Evolutionary conservation across 1,284 basidiomycete genomes (phyloP), one percentile per base, ranked within the genome.

Genomic region (Inonotus obliquus): DNA sequence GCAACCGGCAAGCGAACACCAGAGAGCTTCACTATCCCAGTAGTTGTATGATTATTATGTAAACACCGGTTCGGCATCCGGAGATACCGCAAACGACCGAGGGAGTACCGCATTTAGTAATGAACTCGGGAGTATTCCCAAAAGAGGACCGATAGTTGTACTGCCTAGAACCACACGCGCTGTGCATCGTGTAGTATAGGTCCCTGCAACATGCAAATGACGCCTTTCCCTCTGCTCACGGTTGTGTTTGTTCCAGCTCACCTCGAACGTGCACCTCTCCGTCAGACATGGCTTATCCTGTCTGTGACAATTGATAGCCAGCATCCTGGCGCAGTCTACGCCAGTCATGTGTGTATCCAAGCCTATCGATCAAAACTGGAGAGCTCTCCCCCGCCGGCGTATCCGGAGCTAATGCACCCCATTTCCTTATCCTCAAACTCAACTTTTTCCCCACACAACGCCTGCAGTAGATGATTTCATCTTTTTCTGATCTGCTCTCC

Each of bases 311-410:
- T n/a, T 44, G 17, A n/a, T 7, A 44, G 41, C 41, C 41, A n/a
- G 41, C 17, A 21, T n/a, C 41, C 17, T 44, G 41, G 41, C 25
- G 27, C 51, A 52, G 27, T n/a, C 10, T 9, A 11, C 14, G 29
- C 13, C 17, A 14, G n/a, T 52, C 32, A 35, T 19, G 25, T 52
- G 14, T 52, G 51, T 9, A 4, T 49, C 47, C 47, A 49, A 52
- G 51, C 51, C 51, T 52, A 52, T 52, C 51, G 51, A 52, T 52
- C 51, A 35, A 52, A 44, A 29, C 51, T 52, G 51, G 51, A 52
- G 51, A n/a, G 17, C 27, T 44, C 41, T 52, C 51, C n/a, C 19
- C 51, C 51, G 51, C 10, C 27, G 51, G 27, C 27, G 27, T 27
- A 35, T 52, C 51, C 51, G 51, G 51, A 52, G 29, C 51, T 52